phyloP scores from a whole-genome alignment of 305 asterid species.

The Salvia sclarea region DNA sequence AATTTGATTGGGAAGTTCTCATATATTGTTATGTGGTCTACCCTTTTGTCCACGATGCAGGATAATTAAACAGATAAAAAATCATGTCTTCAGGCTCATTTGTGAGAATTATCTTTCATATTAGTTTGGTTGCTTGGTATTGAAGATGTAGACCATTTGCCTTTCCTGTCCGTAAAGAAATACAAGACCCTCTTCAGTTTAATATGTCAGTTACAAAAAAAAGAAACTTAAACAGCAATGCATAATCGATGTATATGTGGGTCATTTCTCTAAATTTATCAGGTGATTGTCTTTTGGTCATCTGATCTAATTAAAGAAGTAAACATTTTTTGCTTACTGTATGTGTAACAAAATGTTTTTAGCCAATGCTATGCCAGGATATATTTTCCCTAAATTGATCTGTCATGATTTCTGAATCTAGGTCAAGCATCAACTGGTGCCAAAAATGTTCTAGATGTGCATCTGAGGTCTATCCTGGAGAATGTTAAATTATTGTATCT shows the following conservation, averaged over 20 bases:
- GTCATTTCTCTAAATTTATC: not conserved
- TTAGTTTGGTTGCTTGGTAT: not conserved
- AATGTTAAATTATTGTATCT: constrained; percentile 85
- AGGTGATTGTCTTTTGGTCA: not conserved
- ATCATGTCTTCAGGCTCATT: not conserved
- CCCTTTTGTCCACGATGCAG: not conserved
- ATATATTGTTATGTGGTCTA: not conserved
- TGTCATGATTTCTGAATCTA: constrained; percentile 36
- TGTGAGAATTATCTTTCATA: constrained; percentile 12
- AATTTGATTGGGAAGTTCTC: not conserved
- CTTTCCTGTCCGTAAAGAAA: not conserved
- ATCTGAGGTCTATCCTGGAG: constrained; percentile 73
- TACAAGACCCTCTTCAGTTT: not conserved
- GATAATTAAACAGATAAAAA: constrained; percentile 1
- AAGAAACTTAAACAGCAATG: not conserved
- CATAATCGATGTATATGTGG: not conserved
- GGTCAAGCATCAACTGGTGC: constrained; percentile 49
- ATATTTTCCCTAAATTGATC: constrained; percentile 3
- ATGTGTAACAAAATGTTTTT: not conserved
- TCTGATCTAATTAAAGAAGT: not conserved
- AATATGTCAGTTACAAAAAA: not conserved
- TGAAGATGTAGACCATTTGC: not conserved
- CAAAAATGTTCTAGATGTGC: constrained; percentile 53
- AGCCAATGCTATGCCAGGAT: not conserved
- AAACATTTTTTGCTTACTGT: not conserved